Conservation (phyloP, 495 filamentous ascomycete species). For the Tetracladium setigerum region DNA sequence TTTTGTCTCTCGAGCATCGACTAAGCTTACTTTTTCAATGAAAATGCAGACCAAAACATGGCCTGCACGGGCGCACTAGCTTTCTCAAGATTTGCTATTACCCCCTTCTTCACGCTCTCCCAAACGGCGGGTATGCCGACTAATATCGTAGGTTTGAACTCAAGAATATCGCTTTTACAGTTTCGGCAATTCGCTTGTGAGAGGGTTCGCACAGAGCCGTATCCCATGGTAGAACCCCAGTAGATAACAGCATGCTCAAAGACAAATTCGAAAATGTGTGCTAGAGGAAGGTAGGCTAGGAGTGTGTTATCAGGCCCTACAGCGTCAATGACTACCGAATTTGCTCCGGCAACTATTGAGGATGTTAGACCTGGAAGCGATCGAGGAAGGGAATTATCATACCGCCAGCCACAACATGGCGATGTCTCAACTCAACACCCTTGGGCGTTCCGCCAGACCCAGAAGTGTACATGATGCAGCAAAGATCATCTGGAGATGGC, state of each 20-base stretch:
- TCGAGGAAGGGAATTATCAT: slow-evolving; percentile 11
- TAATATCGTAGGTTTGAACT: slow-evolving; percentile 83
- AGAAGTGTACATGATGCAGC: slow-evolving; percentile 99
- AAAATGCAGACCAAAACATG: slow-evolving; percentile 85
- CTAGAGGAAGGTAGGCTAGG: slow-evolving; percentile 84
- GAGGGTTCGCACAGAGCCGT: slow-evolving; percentile 83
- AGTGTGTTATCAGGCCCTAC: slow-evolving; percentile 79
- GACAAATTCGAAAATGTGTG: slow-evolving; percentile 93
- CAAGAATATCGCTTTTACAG: slow-evolving; percentile 89
- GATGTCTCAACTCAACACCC: slow-evolving; percentile 86
- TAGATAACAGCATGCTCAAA: slow-evolving; percentile 86
- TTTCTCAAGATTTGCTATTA: slow-evolving; percentile 72
- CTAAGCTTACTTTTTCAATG: slow-evolving; percentile 56
- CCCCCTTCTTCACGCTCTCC: slow-evolving; percentile 97
- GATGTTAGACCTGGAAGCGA: slow-evolving; percentile 7
- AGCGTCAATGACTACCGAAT: slow-evolving; percentile 73
- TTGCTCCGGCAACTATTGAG: slow-evolving; percentile 68
- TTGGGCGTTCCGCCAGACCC: slow-evolving; percentile 92
- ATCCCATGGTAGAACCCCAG: slow-evolving; percentile 94
- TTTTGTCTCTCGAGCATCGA: slow-evolving; percentile 20
- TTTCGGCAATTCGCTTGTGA: slow-evolving; percentile 82
- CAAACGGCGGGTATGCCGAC: slow-evolving; percentile 97
- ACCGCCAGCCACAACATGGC: slow-evolving; percentile 80
- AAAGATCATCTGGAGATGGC: slow-evolving; percentile 75
- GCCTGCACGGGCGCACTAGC: slow-evolving; percentile 60